Evolutionary conservation across 1,139 yeast genomes (phyloP), one percentile per base, ranked within the genome.

Genomic region (Debaryomycetaceae sp.): DNA sequence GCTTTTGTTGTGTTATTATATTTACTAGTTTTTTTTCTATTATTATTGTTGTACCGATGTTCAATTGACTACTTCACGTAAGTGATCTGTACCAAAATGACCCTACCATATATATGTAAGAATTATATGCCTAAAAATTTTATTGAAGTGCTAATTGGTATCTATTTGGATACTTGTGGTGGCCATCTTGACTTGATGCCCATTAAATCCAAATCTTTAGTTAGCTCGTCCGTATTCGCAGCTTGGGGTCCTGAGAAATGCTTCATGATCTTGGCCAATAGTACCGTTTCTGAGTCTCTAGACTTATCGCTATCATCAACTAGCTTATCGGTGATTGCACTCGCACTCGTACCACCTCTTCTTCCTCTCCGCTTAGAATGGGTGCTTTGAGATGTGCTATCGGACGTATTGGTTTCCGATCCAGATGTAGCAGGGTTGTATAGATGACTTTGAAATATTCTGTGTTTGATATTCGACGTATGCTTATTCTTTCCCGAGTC

Each of bases 261-360:
- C 54, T 74, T 74, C 70, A 69, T 68, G 41, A 74, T 74, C 54
- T 66, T 69, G 4, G 78, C 76, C 44, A 73, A 60, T 27, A 74
- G 56, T 23, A 63, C 63, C 0, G 76, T 64, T 49, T 74, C 78
- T 1, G 72, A 60, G 48, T 61, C 61, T 47, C 61, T 52, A 37
- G 52, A 56, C 24, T 55, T 61, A 4, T 55, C 58, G 13, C 45
- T 45, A 34, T 48, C 59, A 7, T 49, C 53, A 5, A 45, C 45
- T 20, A 41, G 45, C 27, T 37, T 47, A 24, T 43, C 44, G 34
- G 45, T 36, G 31, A 45, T 47, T n/a, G 41, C 45, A 17, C 50
- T 43, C 13, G 51, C 50, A 9, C 14, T 24, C n/a, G 45, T 39
- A 20, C 49, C 43, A 22, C 49, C 41, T 45, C 63, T 49, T 47